Conservation (phyloP, 306 rosid species). For the Vicia faba region DNA sequence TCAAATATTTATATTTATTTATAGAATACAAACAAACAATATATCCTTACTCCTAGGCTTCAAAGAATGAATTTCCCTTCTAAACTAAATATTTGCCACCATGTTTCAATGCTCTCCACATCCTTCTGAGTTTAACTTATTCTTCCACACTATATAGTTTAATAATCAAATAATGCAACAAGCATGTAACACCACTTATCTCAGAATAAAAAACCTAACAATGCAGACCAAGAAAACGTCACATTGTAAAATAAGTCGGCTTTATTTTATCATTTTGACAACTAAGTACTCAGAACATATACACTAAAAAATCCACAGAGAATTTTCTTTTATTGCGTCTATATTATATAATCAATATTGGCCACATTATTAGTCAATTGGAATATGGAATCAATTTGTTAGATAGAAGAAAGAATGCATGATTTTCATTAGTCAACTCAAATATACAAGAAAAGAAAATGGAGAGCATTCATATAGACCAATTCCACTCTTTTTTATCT, state of each 20-base stretch:
- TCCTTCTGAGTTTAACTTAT: background rate
- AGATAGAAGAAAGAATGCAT: slow-evolving; percentile 28
- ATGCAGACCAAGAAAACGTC: slow-evolving; percentile 35
- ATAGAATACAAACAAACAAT: too few relatives aligned
- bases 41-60: too few relatives aligned
- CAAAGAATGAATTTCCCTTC: too few relatives aligned
- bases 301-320: slow-evolving; percentile 26
- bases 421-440: slow-evolving; percentile 55
- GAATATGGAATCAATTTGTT: slow-evolving; percentile 49
- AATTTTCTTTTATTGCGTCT: slow-evolving; percentile 37
- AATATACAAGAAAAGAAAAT: slow-evolving; percentile 36
- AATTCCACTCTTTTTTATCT: slow-evolving; percentile 36
- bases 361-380: slow-evolving; percentile 38
- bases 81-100: background rate
- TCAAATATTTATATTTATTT: too few relatives aligned
- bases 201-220: slow-evolving; percentile 17
- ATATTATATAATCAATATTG: slow-evolving; percentile 44
- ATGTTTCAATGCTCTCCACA: too few relatives aligned
- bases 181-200: slow-evolving; percentile 39
- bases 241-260: slow-evolving; percentile 13
- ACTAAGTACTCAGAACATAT: slow-evolving; percentile 36
- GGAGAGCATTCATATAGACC: slow-evolving; percentile 42
- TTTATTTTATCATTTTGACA: slow-evolving; percentile 36
- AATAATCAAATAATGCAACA: slow-evolving; percentile 15
- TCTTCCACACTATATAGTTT: background rate